Evolutionary conservation across 2,329 filamentous ascomycete genomes (phyloP).

Genomic region (Byssothecium circinans): DNA sequence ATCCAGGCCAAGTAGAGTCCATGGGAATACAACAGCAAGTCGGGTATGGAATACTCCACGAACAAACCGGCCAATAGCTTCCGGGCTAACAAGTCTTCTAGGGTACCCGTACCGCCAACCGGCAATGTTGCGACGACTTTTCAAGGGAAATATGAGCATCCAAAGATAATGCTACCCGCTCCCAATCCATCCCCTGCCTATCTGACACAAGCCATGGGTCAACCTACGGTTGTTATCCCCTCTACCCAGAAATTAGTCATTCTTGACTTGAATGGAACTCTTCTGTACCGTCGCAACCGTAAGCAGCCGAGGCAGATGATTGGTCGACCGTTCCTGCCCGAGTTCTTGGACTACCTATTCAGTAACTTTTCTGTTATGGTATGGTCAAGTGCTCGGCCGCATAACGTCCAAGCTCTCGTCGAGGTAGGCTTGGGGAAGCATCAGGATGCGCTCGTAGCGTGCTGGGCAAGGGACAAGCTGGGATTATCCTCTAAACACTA

Average conservation of each 20-base stretch:
- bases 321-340: slow-evolving; percentile 65
- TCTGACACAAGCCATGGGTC: slow-evolving; percentile 55
- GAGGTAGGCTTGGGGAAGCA: slow-evolving; percentile 63
- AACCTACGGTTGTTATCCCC: slow-evolving; percentile 32
- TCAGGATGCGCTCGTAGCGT: slow-evolving; percentile 60
- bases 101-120: slow-evolving; percentile 5
- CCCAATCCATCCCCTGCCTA: slow-evolving; percentile 66
- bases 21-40: slow-evolving; percentile 23
- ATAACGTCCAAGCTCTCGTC: slow-evolving; percentile 73
- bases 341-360: slow-evolving; percentile 75
- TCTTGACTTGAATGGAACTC: slow-evolving; percentile 90
- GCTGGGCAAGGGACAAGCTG: slow-evolving; percentile 78
- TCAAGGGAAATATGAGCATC: slow-evolving; percentile 12
- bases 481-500: slow-evolving; percentile 68
- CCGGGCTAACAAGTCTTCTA: slow-evolving; percentile 27
- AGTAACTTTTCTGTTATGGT: slow-evolving; percentile 77
- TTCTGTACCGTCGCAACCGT: slow-evolving; percentile 70
- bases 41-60: slow-evolving; percentile 1
- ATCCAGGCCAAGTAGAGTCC: not conserved
- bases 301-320: slow-evolving; percentile 55
- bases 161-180: slow-evolving; percentile 47
- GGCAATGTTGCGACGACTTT: slow-evolving; percentile 1
- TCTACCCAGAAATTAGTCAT: slow-evolving; percentile 72
- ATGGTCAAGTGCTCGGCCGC: slow-evolving; percentile 81
- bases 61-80: slow-evolving; percentile 3